Evolutionary conservation across 2,329 filamentous ascomycete genomes (phyloP), one percentile per base, ranked within the genome.

Genomic region (Raffaelea albimanens): DNA sequence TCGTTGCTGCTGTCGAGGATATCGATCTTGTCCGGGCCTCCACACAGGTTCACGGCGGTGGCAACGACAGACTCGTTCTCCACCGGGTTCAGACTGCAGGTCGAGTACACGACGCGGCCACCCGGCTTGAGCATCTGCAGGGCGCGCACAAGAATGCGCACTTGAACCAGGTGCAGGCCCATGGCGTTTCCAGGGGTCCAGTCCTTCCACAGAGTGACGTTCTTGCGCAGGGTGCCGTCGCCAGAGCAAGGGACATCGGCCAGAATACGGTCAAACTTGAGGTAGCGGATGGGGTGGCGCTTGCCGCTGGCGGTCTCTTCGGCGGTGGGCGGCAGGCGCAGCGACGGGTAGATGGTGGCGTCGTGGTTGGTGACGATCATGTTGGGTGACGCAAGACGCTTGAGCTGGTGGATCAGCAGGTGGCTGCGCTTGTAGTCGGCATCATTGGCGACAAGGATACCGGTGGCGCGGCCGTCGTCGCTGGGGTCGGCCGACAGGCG

Each of bases 341-440:
- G 88, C 1, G 90, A 89, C 3, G 93, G 93, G 66, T 90, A 98
- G 64, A 95, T 82, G 4, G 90, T 96, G 39, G 93, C 93, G 65
- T 98, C 93, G 69, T 98, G 91, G 64, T 98, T 97, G 39, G 89
- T 97, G 52, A 98, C 91, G 53, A 98, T 85, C 56, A 98, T 73
- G 63, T 98, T 98, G 3, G 93, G 91, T 4, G 93, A 97, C 53
- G 91, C 95, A 44, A 98, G 75, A 52, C 93, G 85, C 75, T 98
- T 98, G 59, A 97, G 85, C 67, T 98, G 93, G 65, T 98, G 93
- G 43, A 96, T 87, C 62, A 98, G 70, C 86, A 98, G 93, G 67
- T 97, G 93, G 48, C 88, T 88, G 55, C 93, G 85, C 72, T 91
- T 94, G 72, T 96, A 96, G 65, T 98, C 93, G 58, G 87, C 82